phyloP scores from a whole-genome alignment of 805 yeast genomes.

The Zygosaccharomyces bisporus region DNA sequence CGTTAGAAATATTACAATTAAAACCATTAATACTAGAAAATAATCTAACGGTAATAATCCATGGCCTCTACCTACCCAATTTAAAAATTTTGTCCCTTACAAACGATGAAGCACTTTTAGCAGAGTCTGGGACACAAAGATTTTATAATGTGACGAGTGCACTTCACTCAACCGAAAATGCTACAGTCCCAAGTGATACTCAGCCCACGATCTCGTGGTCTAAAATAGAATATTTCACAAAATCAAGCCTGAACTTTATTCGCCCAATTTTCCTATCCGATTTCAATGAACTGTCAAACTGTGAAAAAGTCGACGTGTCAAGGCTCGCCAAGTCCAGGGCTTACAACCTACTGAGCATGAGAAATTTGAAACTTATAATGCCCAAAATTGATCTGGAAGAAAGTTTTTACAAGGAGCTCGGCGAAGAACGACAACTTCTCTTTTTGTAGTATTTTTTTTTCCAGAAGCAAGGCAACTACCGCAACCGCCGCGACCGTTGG shows the following conservation, averaged over 20 bases:
- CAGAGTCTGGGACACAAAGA: conserved; percentile 5
- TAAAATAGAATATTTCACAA: not conserved
- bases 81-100: conserved; percentile 8
- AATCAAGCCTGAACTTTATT: conserved; percentile 9
- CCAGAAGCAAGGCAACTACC: too few relatives aligned
- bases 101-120: not conserved
- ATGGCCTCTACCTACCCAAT: conserved; percentile 25
- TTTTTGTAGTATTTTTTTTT: too few relatives aligned
- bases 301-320: conserved; percentile 10
- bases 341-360: conserved; percentile 21
- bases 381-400: conserved; percentile 20
- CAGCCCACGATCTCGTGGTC: not conserved
- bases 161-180: conserved; percentile 4
- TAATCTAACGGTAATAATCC: conserved; percentile 16
- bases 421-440: too few relatives aligned
- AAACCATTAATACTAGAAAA: conserved; percentile 15
- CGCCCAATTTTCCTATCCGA: conserved; percentile 26
- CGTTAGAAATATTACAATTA: conserved; percentile 20
- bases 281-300: conserved; percentile 25
- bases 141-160: not conserved
- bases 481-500: too few relatives aligned
- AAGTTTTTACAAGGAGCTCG: conserved; percentile 25
- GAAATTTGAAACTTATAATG: conserved; percentile 16
- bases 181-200: not conserved
- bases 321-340: not conserved